These are phyloP conservation scores for Diaporthe sp. DNA, from an alignment of 2,329 filamentous ascomycete species.

Conservation along the genomic window DNA sequence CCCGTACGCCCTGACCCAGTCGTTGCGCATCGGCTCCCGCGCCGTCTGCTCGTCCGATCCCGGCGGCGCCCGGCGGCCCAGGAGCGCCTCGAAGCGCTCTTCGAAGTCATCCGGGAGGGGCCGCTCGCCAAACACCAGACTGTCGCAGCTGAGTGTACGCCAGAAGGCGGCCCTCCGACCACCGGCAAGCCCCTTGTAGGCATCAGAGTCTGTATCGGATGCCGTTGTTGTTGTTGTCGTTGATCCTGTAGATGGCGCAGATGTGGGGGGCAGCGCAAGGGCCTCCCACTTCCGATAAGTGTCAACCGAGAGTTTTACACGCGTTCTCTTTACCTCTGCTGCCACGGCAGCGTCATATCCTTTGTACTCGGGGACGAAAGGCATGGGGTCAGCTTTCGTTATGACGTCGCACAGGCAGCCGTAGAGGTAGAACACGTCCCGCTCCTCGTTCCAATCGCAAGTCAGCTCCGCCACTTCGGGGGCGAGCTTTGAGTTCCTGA, in stretches of 20 bases:
- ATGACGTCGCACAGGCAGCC: neutral
- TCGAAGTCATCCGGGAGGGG: neutral
- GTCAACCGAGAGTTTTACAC: neutral
- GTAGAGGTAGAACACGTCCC: neutral
- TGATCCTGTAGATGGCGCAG: neutral
- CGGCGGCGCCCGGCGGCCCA: neutral
- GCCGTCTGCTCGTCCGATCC: neutral
- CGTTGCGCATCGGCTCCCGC: neutral
- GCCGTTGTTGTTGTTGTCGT: neutral
- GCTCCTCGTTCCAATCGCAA: neutral
- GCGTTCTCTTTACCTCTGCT: neutral
- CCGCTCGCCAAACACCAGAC: neutral
- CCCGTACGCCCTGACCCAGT: neutral
- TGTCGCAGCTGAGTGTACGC: neutral
- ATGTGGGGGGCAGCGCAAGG: neutral
- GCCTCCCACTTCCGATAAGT: neutral
- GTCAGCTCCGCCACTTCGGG: neutral
- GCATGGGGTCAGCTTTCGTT: neutral
- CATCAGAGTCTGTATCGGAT: neutral
- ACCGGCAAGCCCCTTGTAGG: neutral
- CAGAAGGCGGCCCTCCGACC: neutral
- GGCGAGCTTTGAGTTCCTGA: neutral
- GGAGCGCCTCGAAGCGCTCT: neutral
- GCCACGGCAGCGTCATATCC: neutral
- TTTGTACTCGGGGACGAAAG: neutral